These are phyloP conservation scores for Ilex paraguariensis DNA, from an alignment of 305 asterid genomes.

Conservation along the genomic window DNA sequence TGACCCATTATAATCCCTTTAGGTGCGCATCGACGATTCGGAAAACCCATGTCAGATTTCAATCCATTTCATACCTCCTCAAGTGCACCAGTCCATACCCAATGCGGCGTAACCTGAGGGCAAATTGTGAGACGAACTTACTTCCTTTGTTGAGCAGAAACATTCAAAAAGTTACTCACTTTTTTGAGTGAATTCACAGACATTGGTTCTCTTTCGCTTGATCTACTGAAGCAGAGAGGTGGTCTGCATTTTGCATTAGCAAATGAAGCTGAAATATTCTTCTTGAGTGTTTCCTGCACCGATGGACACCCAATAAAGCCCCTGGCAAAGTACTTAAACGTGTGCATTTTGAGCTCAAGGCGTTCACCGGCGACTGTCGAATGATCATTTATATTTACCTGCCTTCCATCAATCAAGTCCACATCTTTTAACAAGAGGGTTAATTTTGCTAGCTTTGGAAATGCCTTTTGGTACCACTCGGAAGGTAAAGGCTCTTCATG, in stretches of 20 bases:
- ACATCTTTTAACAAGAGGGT: conserved; percentile 45
- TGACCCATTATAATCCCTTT: too few species aligned
- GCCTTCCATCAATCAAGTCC: conserved; percentile 69
- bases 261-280: conserved; percentile 31
- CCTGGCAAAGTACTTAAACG: conserved; percentile 56
- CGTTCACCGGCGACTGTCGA: conserved; percentile 46
- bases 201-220: too few species aligned
- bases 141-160: too few species aligned
- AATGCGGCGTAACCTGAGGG: too few species aligned
- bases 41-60: too few species aligned
- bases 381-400: conserved; percentile 40
- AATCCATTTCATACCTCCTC: too few species aligned
- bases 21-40: too few species aligned
- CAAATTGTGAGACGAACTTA: too few species aligned
- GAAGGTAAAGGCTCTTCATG: conserved; percentile 29
- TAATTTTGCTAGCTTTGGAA: conserved; percentile 52
- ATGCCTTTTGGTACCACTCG: conserved; percentile 70
- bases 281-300: conserved; percentile 46
- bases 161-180: too few species aligned
- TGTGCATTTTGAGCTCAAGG: conserved; percentile 49
- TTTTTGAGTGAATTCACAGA: too few species aligned
- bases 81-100: too few species aligned
- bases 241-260: conserved; percentile 13
- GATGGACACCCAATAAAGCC: conserved; percentile 52
- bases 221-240: conserved; percentile 32